These are phyloP conservation scores for Exophiala sideris DNA, from an alignment of 2,329 filamentous ascomycete genomes.

Conservation along the genomic window DNA sequence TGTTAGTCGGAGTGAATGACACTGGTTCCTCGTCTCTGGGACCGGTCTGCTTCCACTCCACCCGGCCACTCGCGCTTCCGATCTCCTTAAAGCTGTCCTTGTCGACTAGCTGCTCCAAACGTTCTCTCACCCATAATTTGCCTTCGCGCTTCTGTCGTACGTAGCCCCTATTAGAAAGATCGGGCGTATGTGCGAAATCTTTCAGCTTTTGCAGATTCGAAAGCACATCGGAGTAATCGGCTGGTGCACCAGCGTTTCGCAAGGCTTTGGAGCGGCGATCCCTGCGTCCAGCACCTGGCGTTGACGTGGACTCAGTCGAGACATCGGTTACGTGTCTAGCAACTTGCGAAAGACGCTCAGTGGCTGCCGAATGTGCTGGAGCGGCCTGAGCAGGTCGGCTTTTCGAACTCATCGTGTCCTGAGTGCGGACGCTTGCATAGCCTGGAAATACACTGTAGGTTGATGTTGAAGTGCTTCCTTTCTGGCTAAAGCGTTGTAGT, in stretches of 20 bases:
- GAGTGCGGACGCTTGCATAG: no score
- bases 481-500: no score
- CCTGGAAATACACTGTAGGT: no score
- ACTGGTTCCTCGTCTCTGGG: slow-evolving; percentile 46
- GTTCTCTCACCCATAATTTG: slow-evolving; percentile 63
- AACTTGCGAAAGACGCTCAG: slow-evolving; percentile 9
- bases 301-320: neutral
- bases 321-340: neutral
- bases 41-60: slow-evolving; percentile 51
- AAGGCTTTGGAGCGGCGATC: slow-evolving; percentile 2
- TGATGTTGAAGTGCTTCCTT: no score
- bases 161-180: slow-evolving; percentile 55
- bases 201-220: slow-evolving; percentile 53
- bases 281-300: neutral
- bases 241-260: slow-evolving; percentile 41
- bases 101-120: slow-evolving; percentile 57
- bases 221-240: slow-evolving; percentile 61
- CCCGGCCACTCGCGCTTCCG: slow-evolving; percentile 58
- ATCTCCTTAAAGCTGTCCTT: slow-evolving; percentile 56
- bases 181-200: slow-evolving; percentile 54
- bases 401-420: neutral
- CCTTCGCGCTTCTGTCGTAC: slow-evolving; percentile 60
- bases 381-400: neutral
- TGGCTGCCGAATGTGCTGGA: neutral
- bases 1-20: slow-evolving; percentile 58